phyloP scores from a whole-genome alignment of 352 stramenopile species.

The Saprolegnia diclina region DNA sequence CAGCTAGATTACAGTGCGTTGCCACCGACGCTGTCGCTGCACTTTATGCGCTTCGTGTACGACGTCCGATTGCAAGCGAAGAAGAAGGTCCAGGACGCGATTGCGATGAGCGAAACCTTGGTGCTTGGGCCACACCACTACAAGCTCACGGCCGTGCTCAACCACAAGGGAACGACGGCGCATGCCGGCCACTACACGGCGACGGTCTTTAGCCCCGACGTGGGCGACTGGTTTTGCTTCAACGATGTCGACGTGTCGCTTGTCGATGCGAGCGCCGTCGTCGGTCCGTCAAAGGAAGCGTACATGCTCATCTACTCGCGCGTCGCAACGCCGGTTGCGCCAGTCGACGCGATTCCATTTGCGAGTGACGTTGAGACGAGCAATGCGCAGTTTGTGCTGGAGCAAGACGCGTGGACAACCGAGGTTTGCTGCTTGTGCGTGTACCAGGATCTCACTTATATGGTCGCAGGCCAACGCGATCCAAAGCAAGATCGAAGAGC shows the following conservation, averaged over 20 bases:
- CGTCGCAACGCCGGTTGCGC: conserved; percentile 34
- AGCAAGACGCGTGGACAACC: conserved; percentile 43
- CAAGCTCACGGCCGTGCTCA: conserved; percentile 65
- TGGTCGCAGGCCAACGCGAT: conserved; percentile 34
- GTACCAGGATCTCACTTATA: conserved; percentile 30
- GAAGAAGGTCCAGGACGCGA: conserved; percentile 85
- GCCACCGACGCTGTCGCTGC: conserved; percentile 66
- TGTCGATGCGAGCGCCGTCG: conserved; percentile 42
- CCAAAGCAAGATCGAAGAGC: conserved; percentile 31
- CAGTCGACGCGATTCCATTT: conserved; percentile 46
- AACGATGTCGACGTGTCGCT: conserved; percentile 67
- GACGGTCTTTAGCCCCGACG: conserved; percentile 53
- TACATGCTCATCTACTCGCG: conserved; percentile 84
- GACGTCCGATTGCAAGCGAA: conserved; percentile 62
- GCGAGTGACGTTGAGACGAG: conserved; percentile 36
- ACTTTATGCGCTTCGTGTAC: conserved; percentile 84
- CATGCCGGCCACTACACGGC: conserved; percentile 84
- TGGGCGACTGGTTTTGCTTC: conserved; percentile 72
- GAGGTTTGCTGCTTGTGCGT: conserved; percentile 66
- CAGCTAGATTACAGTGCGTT: conserved; percentile 50
- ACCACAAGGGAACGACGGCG: conserved; percentile 75
- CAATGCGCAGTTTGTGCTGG: conserved; percentile 43
- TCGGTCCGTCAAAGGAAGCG: conserved; percentile 60
- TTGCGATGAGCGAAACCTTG: conserved; percentile 73
- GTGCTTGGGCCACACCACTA: conserved; percentile 59